Base-by-base conservation (phyloP, 805 yeast species). In the Cyberlindnera nakhonratchasimensis region DNA sequence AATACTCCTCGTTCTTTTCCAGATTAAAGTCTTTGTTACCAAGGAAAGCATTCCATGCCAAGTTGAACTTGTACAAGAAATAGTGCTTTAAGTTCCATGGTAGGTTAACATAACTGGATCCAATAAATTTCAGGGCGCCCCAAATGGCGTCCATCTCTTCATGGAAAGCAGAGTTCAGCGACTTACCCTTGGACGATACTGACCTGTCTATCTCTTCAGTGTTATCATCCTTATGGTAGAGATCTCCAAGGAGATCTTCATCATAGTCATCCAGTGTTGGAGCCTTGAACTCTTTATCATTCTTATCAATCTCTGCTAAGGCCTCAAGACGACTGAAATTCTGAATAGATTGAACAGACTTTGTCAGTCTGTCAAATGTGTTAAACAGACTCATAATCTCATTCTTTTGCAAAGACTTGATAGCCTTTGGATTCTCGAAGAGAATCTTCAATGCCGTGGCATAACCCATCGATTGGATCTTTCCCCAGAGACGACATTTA, bases 401-500 rank as follows among this genome's bases (percentile, higher is more conserved):
- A 46, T 86, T 80, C 53, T 88, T 75, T 30, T 86, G 72, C 25
- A 85, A 75, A 26, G 76, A 75, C 31, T 54, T 71, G 34, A 84
- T 75, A 21, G 75, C 75, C 33, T 56, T 61, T 29, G 67, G 68
- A n/a, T 58, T 61, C 61, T 91, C 98, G 61, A 93, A 88, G 45
- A 93, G 69, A 19, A 91, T 76, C 62, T 93, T 93, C 57, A 93
- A 74, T 2, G 96, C 95, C 8, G 99, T 93, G 16, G 97, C 99
- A 63, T 93, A 93, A 17, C 99, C 99, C 13, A 93, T 87, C 2
- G 96, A 88, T 68, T 93, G 99, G 23, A 93, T 77, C 64, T 93
- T 93, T 9, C 99, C 99, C 99, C 99, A 93, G 65, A 93, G 71
- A 57, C 97, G 77, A 64, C 99, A 93, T 59, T 97, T 75, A 61